Conservation (phyloP, 2,329 filamentous ascomycete genomes). For the Xylariaceae sp. region DNA sequence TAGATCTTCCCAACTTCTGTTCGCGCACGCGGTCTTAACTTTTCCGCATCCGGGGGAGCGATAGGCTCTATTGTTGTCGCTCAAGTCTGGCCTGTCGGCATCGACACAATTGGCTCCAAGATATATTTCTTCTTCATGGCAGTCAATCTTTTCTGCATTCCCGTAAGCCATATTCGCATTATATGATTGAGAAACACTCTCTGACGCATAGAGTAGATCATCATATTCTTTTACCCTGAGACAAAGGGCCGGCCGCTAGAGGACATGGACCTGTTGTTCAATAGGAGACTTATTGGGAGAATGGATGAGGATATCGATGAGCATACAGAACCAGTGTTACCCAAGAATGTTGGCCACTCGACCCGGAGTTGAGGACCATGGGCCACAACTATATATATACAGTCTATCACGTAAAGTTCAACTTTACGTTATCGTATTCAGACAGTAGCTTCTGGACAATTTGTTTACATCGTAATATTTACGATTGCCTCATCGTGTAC, state of each 20-base stretch:
- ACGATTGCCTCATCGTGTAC: no score
- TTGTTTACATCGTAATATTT: no score
- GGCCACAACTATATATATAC: neutral
- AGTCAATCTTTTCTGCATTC: conserved; percentile 51
- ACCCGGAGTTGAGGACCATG: conserved; percentile 6
- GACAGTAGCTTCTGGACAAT: no score
- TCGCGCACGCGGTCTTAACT: conserved; percentile 59
- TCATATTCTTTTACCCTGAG: conserved; percentile 35
- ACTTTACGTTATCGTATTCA: no score
- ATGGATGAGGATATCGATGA: conserved; percentile 15
- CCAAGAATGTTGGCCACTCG: conserved; percentile 14
- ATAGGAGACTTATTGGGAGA: conserved; percentile 3
- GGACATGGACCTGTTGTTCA: conserved; percentile 35
- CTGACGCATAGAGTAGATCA: conserved; percentile 26
- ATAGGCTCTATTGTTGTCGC: conserved; percentile 58
- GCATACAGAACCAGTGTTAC: conserved; percentile 19
- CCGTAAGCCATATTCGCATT: conserved; percentile 34
- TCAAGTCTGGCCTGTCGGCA: conserved; percentile 59
- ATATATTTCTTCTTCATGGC: conserved; percentile 63
- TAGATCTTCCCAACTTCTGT: conserved; percentile 61
- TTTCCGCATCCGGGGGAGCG: conserved; percentile 57
- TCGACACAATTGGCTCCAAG: conserved; percentile 51
- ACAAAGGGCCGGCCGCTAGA: conserved; percentile 33
- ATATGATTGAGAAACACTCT: neutral
- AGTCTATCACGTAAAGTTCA: neutral